A percentile compares a stretch with the other conserved stretches of the same genome.
These are phyloP conservation scores for Plantago ovata DNA, from an alignment of 257 asterid genomes.

Conservation along the genomic window DNA sequence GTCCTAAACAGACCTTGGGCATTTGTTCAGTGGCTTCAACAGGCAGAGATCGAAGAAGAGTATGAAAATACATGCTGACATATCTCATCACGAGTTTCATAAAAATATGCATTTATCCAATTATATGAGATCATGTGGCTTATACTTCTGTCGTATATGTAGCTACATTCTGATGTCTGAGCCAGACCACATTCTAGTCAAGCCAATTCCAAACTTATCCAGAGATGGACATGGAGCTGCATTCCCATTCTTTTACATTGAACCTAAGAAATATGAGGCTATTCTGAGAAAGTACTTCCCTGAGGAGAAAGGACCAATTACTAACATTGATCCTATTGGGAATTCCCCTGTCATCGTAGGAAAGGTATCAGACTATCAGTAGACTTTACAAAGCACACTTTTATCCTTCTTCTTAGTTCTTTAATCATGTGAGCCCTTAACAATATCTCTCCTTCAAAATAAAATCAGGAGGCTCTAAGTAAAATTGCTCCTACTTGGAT, in stretches of 20 bases:
- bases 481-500: constrained; percentile 98
- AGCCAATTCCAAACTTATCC: constrained; percentile 87
- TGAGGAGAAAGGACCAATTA: constrained; percentile 66
- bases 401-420: constrained; percentile 7
- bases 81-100: constrained; percentile 3
- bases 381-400: not conserved
- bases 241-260: constrained; percentile 89
- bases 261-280: constrained; percentile 72
- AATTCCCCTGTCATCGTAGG: constrained; percentile 92
- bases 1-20: constrained; percentile 99
- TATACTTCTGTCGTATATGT: constrained; percentile 15
- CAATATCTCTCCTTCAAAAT: constrained; percentile 13
- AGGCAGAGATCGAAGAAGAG: constrained; percentile 89
- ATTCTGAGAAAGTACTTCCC: constrained; percentile 78
- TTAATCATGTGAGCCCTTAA: constrained; percentile 11
- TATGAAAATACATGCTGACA: constrained; percentile 27
- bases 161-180: constrained; percentile 95
- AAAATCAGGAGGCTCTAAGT: constrained; percentile 54
- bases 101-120: constrained; percentile 7
- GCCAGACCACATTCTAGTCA: constrained; percentile 90
- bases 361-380: constrained; percentile 64
- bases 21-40: constrained; percentile 97
- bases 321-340: constrained; percentile 87
- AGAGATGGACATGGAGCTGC: constrained; percentile 78
- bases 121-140: constrained; percentile 1